Conservation (phyloP, 306 rosid genomes). For the Begonia loranthoides region DNA sequence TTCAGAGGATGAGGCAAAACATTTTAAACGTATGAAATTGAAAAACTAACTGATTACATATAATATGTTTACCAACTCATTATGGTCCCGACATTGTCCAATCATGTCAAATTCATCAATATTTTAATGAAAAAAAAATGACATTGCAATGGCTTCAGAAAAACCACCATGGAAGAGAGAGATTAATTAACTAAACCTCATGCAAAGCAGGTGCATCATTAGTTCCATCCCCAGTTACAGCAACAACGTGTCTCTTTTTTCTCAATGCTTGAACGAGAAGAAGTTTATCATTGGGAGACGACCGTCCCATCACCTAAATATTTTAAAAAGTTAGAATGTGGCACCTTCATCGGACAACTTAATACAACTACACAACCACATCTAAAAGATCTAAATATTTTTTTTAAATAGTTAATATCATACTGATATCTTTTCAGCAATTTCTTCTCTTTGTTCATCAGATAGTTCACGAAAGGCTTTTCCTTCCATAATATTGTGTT, state of each 20-base stretch:
- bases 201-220: slow-evolving; percentile 92
- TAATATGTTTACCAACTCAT: too few species aligned
- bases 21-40: too few species aligned
- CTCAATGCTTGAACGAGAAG: slow-evolving; percentile 86
- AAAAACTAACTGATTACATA: too few species aligned
- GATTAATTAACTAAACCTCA: slow-evolving; percentile 35
- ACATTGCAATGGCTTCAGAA: too few species aligned
- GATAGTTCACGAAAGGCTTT: slow-evolving; percentile 51
- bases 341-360: background rate
- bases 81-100: too few species aligned
- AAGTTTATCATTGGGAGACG: slow-evolving; percentile 88
- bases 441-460: slow-evolving; percentile 33
- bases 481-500: slow-evolving; percentile 72
- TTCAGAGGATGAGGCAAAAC: too few species aligned
- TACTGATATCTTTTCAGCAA: slow-evolving; percentile 62
- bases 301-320: slow-evolving; percentile 82
- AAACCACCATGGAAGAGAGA: background rate
- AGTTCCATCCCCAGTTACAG: slow-evolving; percentile 93
- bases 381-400: slow-evolving; percentile 4
- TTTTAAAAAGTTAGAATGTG: slow-evolving; percentile 6
- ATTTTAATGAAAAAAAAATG: too few species aligned
- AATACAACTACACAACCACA: background rate
- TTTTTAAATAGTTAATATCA: slow-evolving; percentile 2
- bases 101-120: too few species aligned
- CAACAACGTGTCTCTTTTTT: slow-evolving; percentile 66